These are phyloP conservation scores for Nitzschia sp. DNA, from an alignment of 108 stramenopile genomes.

Conservation along the genomic window DNA sequence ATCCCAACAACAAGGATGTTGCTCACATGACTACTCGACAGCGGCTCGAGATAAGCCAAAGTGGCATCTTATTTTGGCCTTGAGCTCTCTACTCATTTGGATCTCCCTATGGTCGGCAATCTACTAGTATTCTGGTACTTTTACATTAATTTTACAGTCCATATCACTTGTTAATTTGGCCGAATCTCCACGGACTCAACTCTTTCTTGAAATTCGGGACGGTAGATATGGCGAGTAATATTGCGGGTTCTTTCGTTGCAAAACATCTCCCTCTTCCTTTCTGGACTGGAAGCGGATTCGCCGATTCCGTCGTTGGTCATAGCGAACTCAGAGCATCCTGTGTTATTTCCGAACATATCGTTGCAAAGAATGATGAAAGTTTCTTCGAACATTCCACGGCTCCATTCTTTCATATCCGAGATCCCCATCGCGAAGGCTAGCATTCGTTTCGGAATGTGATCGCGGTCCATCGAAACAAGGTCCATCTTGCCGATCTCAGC, in stretches of 20 bases:
- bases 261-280: not conserved
- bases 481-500: constrained; percentile 14
- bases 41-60: too few species aligned
- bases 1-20: not conserved
- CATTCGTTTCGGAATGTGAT: constrained; percentile 23
- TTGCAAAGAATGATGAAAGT: not conserved
- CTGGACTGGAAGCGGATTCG: not conserved
- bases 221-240: constrained; percentile 1
- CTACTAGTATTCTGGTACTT: too few species aligned
- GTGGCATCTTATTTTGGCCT: too few species aligned
- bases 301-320: not conserved
- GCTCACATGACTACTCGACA: too few species aligned
- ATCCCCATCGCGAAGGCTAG: constrained; percentile 29
- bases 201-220: constrained; percentile 8
- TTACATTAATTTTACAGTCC: too few species aligned
- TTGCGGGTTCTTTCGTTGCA: constrained; percentile 3
- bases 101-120: too few species aligned
- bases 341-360: not conserved
- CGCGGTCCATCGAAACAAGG: not conserved
- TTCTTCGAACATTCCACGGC: constrained; percentile 10
- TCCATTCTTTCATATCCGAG: constrained; percentile 7
- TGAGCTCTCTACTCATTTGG: too few species aligned
- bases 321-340: not conserved
- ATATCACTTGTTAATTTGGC: not conserved
- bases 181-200: not conserved